phyloP scores from a whole-genome alignment of 768 basidiomycete genomes.

The Boletus sp. region DNA sequence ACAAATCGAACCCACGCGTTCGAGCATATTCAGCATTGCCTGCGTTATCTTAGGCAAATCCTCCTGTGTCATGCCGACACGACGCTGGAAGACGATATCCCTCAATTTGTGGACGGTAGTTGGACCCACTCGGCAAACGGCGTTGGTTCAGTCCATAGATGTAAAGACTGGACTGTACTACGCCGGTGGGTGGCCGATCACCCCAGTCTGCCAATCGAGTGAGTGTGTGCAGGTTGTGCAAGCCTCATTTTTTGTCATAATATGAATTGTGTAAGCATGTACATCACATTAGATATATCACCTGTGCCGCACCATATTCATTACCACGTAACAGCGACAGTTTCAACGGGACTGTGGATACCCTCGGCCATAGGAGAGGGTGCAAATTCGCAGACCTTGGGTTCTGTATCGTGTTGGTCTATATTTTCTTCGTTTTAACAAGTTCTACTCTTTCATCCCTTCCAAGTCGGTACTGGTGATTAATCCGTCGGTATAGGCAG shows the following conservation, averaged over 20 bases:
- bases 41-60: constrained; percentile 38
- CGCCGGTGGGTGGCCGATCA: constrained; percentile 28
- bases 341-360: not conserved
- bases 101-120: constrained; percentile 20
- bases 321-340: not conserved
- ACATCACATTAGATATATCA: not conserved
- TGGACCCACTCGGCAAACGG: constrained; percentile 30
- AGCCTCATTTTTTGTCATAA: not conserved
- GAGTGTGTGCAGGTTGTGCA: not conserved
- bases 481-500: constrained; percentile 20
- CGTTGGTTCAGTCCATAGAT: constrained; percentile 30
- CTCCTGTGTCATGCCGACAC: constrained; percentile 38
- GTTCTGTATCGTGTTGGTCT: not conserved
- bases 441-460: constrained; percentile 4
- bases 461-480: constrained; percentile 19
- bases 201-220: constrained; percentile 26
- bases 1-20: constrained; percentile 20
- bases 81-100: constrained; percentile 35
- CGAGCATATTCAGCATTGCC: constrained; percentile 37
- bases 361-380: not conserved
- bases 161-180: constrained; percentile 34
- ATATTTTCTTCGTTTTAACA: not conserved
- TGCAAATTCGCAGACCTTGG: not conserved
- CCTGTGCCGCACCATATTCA: not conserved
- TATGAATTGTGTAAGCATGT: not conserved